phyloP scores from a whole-genome alignment of 2,329 filamentous ascomycete genomes.

The Botrytis pseudocinerea region DNA sequence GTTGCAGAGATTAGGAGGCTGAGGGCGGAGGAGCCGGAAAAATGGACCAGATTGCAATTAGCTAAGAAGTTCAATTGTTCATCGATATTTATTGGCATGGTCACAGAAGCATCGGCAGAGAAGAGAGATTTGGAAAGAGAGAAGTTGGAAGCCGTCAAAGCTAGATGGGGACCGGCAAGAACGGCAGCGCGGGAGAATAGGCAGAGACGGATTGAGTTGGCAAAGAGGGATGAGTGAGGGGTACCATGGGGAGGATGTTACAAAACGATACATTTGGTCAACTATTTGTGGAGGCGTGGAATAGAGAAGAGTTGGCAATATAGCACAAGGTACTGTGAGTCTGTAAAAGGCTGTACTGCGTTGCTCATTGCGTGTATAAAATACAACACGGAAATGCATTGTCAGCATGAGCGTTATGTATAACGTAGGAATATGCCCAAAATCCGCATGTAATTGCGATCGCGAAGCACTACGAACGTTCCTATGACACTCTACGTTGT shows the following conservation, averaged over 20 bases:
- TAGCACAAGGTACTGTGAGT: slow-evolving; percentile 1
- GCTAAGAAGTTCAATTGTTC: slow-evolving; percentile 58
- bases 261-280: not conserved
- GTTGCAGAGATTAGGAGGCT: slow-evolving; percentile 61
- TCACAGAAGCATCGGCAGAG: slow-evolving; percentile 49
- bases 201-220: slow-evolving; percentile 49
- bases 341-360: not conserved
- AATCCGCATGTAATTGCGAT: not conserved
- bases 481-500: not conserved
- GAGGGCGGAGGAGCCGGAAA: slow-evolving; percentile 53
- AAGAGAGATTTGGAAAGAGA: slow-evolving; percentile 50
- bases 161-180: slow-evolving; percentile 59
- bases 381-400: slow-evolving; percentile 4
- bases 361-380: slow-evolving; percentile 14
- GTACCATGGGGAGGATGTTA: not conserved
- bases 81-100: slow-evolving; percentile 58
- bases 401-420: slow-evolving; percentile 4
- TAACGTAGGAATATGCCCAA: slow-evolving; percentile 9
- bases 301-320: not conserved
- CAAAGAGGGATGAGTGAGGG: slow-evolving; percentile 35
- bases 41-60: slow-evolving; percentile 56
- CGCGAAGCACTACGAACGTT: not conserved
- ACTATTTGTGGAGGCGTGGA: not conserved
- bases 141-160: slow-evolving; percentile 51
- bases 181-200: slow-evolving; percentile 57